phyloP scores from a whole-genome alignment of 129 eudicot species.

The Scalesia atractyloides region DNA sequence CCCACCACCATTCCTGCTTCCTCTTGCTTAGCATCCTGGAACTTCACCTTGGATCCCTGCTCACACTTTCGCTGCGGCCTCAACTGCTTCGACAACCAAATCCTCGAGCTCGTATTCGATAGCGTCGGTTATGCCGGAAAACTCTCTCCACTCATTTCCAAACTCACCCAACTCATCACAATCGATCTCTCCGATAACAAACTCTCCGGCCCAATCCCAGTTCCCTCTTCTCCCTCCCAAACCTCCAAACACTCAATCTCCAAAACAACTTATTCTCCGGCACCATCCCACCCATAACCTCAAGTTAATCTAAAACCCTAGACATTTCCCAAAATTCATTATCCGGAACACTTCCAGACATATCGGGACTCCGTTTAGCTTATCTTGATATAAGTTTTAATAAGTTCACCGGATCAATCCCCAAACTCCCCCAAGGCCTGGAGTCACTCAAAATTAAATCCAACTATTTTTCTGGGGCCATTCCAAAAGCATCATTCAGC shows the following conservation, averaged over 20 bases:
- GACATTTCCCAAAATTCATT: conserved; percentile 63
- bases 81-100: too few species aligned
- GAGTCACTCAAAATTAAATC: too few species aligned
- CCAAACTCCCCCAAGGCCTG: too few species aligned
- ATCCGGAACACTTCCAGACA: conserved; percentile 51
- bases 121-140: conserved; percentile 31
- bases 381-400: too few species aligned
- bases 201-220: conserved; percentile 67
- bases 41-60: too few species aligned
- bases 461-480: too few species aligned
- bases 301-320: conserved; percentile 38
- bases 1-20: too few species aligned
- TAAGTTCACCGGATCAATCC: too few species aligned
- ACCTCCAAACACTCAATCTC: conserved; percentile 50
- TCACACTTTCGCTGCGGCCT: too few species aligned
- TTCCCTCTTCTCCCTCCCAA: conserved; percentile 57
- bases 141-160: conserved; percentile 26
- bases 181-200: conserved; percentile 71
- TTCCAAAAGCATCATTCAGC: conserved; percentile 39
- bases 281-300: conserved; percentile 45
- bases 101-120: conserved; percentile 26
- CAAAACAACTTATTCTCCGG: conserved; percentile 70
- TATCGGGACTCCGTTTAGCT: too few species aligned
- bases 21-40: too few species aligned
- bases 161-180: conserved; percentile 44